Evolutionary conservation across 805 yeast species (phyloP), one percentile per base, ranked within the genome.

Genomic region (Geotrichum ghanense): DNA sequence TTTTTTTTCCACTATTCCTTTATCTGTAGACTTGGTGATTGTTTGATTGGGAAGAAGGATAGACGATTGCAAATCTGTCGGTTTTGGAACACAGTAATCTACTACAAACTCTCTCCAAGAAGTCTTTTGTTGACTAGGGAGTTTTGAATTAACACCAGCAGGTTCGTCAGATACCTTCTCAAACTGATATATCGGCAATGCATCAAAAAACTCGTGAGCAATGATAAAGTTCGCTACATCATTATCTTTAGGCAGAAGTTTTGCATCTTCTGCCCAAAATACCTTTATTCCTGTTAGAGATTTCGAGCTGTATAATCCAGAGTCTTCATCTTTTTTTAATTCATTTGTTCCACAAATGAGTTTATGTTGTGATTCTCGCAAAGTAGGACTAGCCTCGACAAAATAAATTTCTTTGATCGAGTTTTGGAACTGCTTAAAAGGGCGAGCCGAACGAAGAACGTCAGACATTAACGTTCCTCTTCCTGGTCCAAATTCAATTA

Each of bases 161-260:
- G 37, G 37, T n/a, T 31, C 37, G 17, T 31, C 37, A n/a, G 37
- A 31, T 10, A 31, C 37, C 37, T 59, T 53, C 45, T 73, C 71
- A 57, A 82, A 85, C 51, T 79, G 74, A 52, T 81, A 78, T 21
- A 86, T 78, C 0, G 95, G 95, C 47, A 86, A 66, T 0, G 95
- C 95, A 63, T 86, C 95, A 58, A 81, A 86, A 56, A 86, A 86
- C 61, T 86, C 95, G 59, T 86, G 95, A 0, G 94, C 92, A 46
- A 86, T 60, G 3, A 83, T 69, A 58, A 76, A 85, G 49, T 83
- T 81, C 40, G 84, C 69, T 21, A 54, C 41, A 2, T 43, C 48
- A 3, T 57, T 57, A 44, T 56, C 63, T 3, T 48, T 42, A 9
- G 70, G 66, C n/a, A 68, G 46, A 41, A 60, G 57, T 37, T 55